Conservation (phyloP, 164 flowering plant genomes). For the Macadamia integrifolia region DNA sequence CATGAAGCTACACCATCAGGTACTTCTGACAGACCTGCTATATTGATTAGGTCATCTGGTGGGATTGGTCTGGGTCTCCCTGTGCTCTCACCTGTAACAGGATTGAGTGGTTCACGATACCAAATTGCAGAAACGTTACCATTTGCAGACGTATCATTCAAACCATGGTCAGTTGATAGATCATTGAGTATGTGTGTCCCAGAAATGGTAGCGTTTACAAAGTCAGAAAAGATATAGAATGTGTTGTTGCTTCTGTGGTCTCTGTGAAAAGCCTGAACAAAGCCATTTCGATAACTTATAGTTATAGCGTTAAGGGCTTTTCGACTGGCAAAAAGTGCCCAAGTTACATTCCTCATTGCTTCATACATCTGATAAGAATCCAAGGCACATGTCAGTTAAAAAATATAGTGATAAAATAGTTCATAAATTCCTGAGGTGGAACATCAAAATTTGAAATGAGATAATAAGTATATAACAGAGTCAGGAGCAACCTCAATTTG, state of each 20-base stretch:
- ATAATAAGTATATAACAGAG: not conserved
- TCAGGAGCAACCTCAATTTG: slow-evolving; percentile 64
- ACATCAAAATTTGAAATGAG: not conserved
- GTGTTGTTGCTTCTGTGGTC: slow-evolving; percentile 79
- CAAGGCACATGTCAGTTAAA: slow-evolving; percentile 1
- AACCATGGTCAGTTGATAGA: slow-evolving; percentile 38
- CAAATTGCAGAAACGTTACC: slow-evolving; percentile 69
- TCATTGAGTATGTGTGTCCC: slow-evolving; percentile 17
- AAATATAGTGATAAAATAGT: not conserved
- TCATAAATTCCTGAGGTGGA: not conserved
- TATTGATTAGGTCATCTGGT: slow-evolving; percentile 83
- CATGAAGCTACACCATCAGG: slow-evolving; percentile 91
- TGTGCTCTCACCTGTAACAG: slow-evolving; percentile 59
- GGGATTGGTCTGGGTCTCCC: slow-evolving; percentile 59
- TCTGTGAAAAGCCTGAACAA: slow-evolving; percentile 95
- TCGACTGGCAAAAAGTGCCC: slow-evolving; percentile 89
- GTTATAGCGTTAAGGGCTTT: slow-evolving; percentile 89
- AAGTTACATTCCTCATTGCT: slow-evolving; percentile 77
- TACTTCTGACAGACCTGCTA: slow-evolving; percentile 76
- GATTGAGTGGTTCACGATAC: slow-evolving; percentile 84
- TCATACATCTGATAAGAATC: slow-evolving; percentile 58
- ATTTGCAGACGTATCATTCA: slow-evolving; percentile 51
- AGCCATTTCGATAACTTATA: slow-evolving; percentile 77
- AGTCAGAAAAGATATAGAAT: slow-evolving; percentile 82
- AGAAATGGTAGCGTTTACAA: slow-evolving; percentile 51